Conservation (phyloP, 2,329 filamentous ascomycete species). For the Periconia digitata region DNA sequence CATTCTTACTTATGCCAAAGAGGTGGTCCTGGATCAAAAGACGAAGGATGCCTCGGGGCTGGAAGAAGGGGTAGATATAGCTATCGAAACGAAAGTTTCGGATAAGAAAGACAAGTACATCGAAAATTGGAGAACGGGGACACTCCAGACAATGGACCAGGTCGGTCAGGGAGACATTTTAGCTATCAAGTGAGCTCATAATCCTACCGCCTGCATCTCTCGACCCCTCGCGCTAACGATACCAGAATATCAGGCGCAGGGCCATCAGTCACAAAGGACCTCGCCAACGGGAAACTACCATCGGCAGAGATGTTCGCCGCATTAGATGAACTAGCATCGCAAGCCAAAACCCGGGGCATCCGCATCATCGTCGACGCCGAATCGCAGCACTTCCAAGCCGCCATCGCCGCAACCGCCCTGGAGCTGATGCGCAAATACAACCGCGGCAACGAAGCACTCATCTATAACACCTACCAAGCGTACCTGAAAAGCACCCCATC, state of each 20-base stretch:
- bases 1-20: constrained; percentile 80
- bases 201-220: neutral
- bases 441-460: constrained; percentile 50
- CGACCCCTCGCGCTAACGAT: constrained; percentile 9
- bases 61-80: constrained; percentile 15
- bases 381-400: constrained; percentile 49
- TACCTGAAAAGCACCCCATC: constrained; percentile 55
- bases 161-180: constrained; percentile 35
- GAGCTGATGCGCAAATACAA: constrained; percentile 56
- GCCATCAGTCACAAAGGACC: constrained; percentile 42
- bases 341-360: constrained; percentile 44
- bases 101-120: constrained; percentile 33
- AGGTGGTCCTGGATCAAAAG: constrained; percentile 53
- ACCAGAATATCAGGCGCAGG: constrained; percentile 50
- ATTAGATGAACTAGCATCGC: constrained; percentile 44
- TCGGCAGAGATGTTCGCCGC: constrained; percentile 49
- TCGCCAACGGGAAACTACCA: constrained; percentile 38
- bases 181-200: constrained; percentile 28
- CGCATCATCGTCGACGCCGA: constrained; percentile 53
- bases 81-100: constrained; percentile 2
- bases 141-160: constrained; percentile 29
- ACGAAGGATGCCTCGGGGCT: constrained; percentile 20
- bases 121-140: constrained; percentile 35
- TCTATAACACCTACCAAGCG: constrained; percentile 68
- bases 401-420: constrained; percentile 59